phyloP scores from a whole-genome alignment of 2,329 filamentous ascomycete genomes.

The Aspergillus uvarum region DNA sequence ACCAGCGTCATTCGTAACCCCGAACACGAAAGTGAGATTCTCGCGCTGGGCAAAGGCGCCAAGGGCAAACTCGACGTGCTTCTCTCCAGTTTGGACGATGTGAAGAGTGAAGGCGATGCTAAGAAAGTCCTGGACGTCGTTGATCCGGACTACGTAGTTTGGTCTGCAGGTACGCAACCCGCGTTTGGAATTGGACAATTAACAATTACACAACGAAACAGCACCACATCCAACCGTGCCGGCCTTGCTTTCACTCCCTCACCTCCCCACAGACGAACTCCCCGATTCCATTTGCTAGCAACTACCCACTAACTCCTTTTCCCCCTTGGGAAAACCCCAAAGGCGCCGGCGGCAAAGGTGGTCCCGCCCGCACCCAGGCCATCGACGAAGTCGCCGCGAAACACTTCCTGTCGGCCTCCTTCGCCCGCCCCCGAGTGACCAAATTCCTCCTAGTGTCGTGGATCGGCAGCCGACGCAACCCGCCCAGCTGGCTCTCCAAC shows the following conservation, averaged over 20 bases:
- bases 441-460: constrained; percentile 59
- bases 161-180: constrained; percentile 44
- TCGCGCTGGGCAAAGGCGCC: constrained; percentile 58
- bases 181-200: neutral
- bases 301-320: neutral
- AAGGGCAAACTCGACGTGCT: constrained; percentile 67
- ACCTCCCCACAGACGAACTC: neutral
- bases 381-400: constrained; percentile 58
- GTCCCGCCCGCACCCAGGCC: constrained; percentile 49
- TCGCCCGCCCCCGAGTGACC: constrained; percentile 45
- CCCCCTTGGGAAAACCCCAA: neutral
- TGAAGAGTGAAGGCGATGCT: constrained; percentile 64
- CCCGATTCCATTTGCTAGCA: too few species aligned
- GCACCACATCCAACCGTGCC: neutral
- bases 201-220: neutral
- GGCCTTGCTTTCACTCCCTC: neutral
- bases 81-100: constrained; percentile 69
- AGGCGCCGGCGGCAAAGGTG: constrained; percentile 59
- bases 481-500: constrained; percentile 53
- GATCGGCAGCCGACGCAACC: constrained; percentile 49
- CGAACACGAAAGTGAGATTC: constrained; percentile 65
- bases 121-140: constrained; percentile 55
- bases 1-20: constrained; percentile 73
- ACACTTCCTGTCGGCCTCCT: constrained; percentile 52
- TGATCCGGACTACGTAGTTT: constrained; percentile 48